Base-by-base conservation (phyloP, 805 yeast species). In the Nakazawaea molendinolei region DNA sequence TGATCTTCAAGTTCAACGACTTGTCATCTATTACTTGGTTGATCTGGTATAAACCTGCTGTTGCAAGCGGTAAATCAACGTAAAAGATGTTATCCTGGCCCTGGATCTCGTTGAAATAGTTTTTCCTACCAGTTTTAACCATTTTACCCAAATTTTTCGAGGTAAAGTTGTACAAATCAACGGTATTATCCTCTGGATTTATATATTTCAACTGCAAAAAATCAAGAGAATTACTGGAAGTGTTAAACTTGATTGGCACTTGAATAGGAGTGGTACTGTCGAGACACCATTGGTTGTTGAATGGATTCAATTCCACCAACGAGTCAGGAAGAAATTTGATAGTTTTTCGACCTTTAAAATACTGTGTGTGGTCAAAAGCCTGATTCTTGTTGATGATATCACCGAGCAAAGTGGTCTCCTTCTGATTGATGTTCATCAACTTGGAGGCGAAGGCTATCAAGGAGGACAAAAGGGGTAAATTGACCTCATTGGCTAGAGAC, bases 261-360 rank as follows among this genome's bases (percentile, higher is more conserved):
- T 63, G 56, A 20, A 70, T 43, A 10, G 54, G 49, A 23, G 53
- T n/a, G n/a, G n/a, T 48, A 50, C 33, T 53, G 49, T 42, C 50
- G 29, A 82, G 45, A 60, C 98, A 92, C 42, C 70, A 71, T 4
- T 74, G 65, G 20, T 72, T 76, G 33, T 67, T 73, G 47, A 76
- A 72, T 3, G 96, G 96, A 44, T 89, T 86, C 47, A 92, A 60
- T 49, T 69, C 65, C 4, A 94, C 95, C 0, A 94, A 80, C 29
- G 94, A 82, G 57, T 90, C 97, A 0, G 98, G 97, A 23, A 92
- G 63, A 43, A 84, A 83, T 50, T 89, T 83, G 43, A 92, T 80
- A 1, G 89, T 83, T 50, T 85, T 84, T 28, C 76, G 77, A 29
- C 98, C 98, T 49, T 75, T 81, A 54, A 89, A 82, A 55, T 87